Evolutionary conservation across 169 alveolate species (phyloP).

Genomic region (Plasmodium vivax): DNA sequence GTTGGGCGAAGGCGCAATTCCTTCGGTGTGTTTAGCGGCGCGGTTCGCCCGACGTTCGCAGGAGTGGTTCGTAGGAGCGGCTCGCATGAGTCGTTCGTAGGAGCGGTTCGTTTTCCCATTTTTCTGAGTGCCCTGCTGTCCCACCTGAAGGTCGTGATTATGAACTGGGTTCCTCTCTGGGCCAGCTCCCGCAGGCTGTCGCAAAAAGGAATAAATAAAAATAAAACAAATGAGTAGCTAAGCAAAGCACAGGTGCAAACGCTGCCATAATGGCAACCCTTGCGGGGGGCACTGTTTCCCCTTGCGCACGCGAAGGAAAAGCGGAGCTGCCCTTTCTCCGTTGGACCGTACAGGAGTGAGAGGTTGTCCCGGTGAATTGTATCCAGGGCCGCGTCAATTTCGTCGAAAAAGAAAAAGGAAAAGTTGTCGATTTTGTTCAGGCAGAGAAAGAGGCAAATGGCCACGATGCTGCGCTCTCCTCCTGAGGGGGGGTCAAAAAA

Average conservation of each 20-base stretch:
- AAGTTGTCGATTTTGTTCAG: constrained; percentile 70
- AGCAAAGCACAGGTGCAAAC: not conserved
- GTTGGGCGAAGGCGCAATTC: constrained; percentile 1
- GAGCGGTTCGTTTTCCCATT: not conserved
- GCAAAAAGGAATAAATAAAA: not conserved
- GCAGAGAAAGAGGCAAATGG: constrained; percentile 59
- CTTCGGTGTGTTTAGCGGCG: not conserved
- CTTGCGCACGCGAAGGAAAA: not conserved
- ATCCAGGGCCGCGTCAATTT: constrained; percentile 73
- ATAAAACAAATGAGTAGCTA: not conserved
- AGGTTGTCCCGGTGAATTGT: constrained; percentile 71
- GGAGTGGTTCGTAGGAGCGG: not conserved
- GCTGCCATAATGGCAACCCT: not conserved
- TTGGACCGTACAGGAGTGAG: constrained; percentile 38
- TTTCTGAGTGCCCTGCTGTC: not conserved
- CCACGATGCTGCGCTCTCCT: constrained; percentile 73
- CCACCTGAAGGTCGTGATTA: constrained; percentile 71
- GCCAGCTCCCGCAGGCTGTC: constrained; percentile 65
- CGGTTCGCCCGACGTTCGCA: not conserved
- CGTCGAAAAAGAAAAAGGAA: constrained; percentile 75
- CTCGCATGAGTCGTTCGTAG: not conserved
- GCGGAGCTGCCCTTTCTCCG: not conserved
- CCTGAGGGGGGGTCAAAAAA: constrained; percentile 37
- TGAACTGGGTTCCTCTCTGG: constrained; percentile 66
- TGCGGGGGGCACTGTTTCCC: not conserved